These are phyloP conservation scores for Flaveria sonorensis DNA, from an alignment of 129 eudicot genomes.

Conservation along the genomic window DNA sequence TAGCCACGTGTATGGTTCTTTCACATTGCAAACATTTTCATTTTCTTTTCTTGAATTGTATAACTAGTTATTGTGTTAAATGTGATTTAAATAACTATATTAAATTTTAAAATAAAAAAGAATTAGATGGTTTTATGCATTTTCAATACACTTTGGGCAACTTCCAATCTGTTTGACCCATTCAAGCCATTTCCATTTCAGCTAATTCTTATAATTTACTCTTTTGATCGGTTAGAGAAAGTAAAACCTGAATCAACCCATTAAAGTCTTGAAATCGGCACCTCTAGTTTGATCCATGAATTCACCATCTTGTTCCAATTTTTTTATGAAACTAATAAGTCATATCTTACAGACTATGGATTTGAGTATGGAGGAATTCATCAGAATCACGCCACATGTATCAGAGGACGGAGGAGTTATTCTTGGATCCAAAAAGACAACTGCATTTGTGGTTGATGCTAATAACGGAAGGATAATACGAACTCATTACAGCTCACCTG, in stretches of 20 bases:
- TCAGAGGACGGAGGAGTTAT: slow-evolving; percentile 79
- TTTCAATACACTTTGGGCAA: background rate
- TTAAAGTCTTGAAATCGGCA: background rate
- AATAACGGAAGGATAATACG: slow-evolving; percentile 65
- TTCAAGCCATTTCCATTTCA: background rate
- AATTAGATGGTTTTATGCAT: background rate
- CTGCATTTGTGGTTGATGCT: slow-evolving; percentile 75
- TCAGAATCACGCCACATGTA: slow-evolving; percentile 78
- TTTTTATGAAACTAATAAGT: slow-evolving; percentile 12
- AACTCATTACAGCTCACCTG: slow-evolving; percentile 50
- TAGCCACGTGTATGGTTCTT: background rate
- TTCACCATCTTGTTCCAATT: slow-evolving; percentile 7
- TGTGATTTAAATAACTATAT: background rate
- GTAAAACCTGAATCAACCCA: background rate
- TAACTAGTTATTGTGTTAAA: background rate
- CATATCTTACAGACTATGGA: slow-evolving; percentile 52
- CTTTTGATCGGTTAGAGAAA: background rate
- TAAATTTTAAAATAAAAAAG: background rate
- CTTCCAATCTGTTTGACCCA: background rate
- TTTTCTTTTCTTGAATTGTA: background rate
- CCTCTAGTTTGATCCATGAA: slow-evolving; percentile 15
- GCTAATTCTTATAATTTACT: background rate
- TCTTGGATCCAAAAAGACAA: slow-evolving; percentile 75
- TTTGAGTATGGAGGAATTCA: slow-evolving; percentile 57
- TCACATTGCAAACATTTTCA: background rate